Conservation (phyloP, 2,329 filamentous ascomycete species). For the Xylaria sp. region DNA sequence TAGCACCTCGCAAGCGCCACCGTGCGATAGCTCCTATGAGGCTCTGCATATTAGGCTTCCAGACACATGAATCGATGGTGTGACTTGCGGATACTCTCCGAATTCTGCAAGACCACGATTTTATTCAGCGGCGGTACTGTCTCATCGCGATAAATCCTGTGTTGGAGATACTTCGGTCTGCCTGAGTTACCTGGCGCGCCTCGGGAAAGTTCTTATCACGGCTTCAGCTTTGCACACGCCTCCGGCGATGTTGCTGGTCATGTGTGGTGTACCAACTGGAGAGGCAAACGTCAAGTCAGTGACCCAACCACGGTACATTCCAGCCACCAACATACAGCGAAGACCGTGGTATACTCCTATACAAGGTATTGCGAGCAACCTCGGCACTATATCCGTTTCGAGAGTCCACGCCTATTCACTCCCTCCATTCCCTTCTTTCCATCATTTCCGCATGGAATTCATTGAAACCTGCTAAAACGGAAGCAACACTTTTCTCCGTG, state of each 20-base stretch:
- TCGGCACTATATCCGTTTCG: conserved; percentile 25
- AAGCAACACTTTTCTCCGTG: background rate
- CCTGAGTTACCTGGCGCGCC: no score
- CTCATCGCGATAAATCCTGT: conserved; percentile 42
- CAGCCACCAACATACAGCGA: conserved; percentile 48
- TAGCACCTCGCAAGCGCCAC: conserved; percentile 47
- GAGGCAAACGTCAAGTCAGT: conserved; percentile 33
- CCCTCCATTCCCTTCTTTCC: background rate
- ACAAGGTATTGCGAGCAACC: conserved; percentile 49
- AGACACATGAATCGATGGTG: conserved; percentile 46
- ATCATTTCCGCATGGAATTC: background rate
- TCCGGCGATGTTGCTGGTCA: background rate
- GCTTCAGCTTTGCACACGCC: no score
- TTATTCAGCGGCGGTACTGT: conserved; percentile 14
- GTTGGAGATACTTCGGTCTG: no score
- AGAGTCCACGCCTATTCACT: no score
- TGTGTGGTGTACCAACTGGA: background rate
- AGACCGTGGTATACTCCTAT: conserved; percentile 36
- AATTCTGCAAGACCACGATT: background rate
- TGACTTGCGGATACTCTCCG: no score
- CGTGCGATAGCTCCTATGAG: conserved; percentile 49
- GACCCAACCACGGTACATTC: conserved; percentile 47
- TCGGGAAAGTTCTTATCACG: no score
- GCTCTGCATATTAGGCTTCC: conserved; percentile 45
- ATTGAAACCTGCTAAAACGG: background rate